Percentiles rank a stretch among this genome's conserved stretches.
These are phyloP conservation scores for Stylosanthes scabra DNA, from an alignment of 331 rosid genomes.

Conservation along the genomic window DNA sequence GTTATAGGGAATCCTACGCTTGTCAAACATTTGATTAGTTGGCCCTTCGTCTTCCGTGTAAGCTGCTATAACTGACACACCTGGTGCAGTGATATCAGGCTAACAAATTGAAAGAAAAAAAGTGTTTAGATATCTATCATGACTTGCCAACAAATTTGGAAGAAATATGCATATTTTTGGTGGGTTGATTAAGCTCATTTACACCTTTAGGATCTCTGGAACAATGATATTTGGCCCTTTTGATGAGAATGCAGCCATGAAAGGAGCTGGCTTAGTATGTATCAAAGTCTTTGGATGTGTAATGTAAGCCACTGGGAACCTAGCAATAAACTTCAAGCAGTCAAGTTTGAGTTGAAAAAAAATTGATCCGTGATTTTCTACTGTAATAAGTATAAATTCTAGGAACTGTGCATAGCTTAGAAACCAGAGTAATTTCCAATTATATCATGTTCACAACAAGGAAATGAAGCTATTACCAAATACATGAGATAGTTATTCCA, in stretches of 20 bases:
- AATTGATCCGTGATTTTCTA: neutral
- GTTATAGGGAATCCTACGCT: conserved; percentile 68
- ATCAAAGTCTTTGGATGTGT: conserved; percentile 59
- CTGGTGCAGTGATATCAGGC: conserved; percentile 98
- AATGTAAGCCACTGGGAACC: conserved; percentile 76
- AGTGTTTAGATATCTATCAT: conserved; percentile 5
- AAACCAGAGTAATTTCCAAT: too few species aligned
- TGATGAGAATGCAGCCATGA: conserved; percentile 97
- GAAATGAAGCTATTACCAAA: neutral
- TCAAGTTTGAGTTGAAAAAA: neutral
- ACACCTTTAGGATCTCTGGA: conserved; percentile 88
- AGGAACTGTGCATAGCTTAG: too few species aligned
- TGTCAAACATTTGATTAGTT: conserved; percentile 66
- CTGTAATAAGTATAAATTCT: too few species aligned
- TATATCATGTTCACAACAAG: too few species aligned
- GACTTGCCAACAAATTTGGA: conserved; percentile 9
- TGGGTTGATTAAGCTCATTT: neutral
- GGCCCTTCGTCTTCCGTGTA: conserved; percentile 82
- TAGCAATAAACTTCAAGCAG: conserved; percentile 24
- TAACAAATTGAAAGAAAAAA: conserved; percentile 38
- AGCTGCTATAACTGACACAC: conserved; percentile 91
- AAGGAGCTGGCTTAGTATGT: conserved; percentile 82
- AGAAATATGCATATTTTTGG: neutral
- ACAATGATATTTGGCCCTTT: conserved; percentile 75
- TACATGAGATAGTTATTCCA: too few species aligned